Evolutionary conservation across 2,329 filamentous ascomycete species (phyloP).

Genomic region (Mycocentrospora acerina): DNA sequence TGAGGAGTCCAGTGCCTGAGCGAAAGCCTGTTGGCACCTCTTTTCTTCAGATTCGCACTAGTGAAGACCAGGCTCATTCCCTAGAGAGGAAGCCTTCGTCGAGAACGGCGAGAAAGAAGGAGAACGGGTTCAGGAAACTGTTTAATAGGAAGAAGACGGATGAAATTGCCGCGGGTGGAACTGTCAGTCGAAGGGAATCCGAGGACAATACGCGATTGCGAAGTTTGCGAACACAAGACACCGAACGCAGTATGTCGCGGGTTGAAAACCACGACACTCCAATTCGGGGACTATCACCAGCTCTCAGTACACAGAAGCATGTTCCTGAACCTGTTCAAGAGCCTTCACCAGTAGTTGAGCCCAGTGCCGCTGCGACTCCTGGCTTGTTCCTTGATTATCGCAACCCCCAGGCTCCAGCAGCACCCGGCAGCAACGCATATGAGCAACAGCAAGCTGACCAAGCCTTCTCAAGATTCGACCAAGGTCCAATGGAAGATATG

Average conservation of each 20-base stretch:
- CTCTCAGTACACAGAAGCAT: conserved; percentile 19
- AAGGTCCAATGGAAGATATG: conserved; percentile 83
- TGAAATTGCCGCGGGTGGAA: conserved; percentile 10
- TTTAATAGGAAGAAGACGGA: conserved; percentile 44
- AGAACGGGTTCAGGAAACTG: conserved; percentile 43
- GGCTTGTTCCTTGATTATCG: conserved; percentile 15
- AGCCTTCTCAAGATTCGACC: conserved; percentile 74
- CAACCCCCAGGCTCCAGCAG: conserved; percentile 51
- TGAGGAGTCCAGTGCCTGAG: conserved; percentile 39
- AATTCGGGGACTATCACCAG: conserved; percentile 28
- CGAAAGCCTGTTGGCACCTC: conserved; percentile 22
- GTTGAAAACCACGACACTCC: conserved; percentile 24
- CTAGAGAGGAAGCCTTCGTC: conserved; percentile 32
- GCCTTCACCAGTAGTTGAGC: conserved; percentile 26
- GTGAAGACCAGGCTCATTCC: conserved; percentile 20
- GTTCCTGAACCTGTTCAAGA: conserved; percentile 16
- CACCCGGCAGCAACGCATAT: conserved; percentile 62
- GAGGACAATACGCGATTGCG: conserved; percentile 22
- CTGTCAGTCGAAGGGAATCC: conserved; percentile 14
- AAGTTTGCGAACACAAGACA: conserved; percentile 19
- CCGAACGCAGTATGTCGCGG: conserved; percentile 27
- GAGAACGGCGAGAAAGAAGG: conserved; percentile 42
- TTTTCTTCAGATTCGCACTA: conserved; percentile 15
- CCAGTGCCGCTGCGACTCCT: conserved; percentile 27
- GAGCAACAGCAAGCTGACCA: conserved; percentile 61